Conservation (phyloP, 805 yeast species). For the Nakazawaea laoshanensis region DNA sequence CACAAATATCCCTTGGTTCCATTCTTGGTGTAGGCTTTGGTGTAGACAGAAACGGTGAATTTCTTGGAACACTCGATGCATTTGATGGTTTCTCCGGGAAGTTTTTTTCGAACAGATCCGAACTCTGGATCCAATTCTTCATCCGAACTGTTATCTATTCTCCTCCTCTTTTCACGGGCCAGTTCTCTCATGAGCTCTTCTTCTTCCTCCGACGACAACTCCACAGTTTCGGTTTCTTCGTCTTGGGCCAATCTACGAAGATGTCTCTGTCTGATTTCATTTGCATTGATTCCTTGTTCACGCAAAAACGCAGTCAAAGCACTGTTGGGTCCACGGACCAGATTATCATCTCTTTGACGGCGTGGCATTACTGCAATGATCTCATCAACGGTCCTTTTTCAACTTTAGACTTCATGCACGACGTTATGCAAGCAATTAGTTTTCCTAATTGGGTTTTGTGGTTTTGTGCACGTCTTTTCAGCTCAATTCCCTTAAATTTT, state of each 20-base stretch:
- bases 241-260: constrained; percentile 22
- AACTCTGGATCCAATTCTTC: constrained; percentile 24
- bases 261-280: constrained; percentile 48
- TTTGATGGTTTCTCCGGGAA: constrained; percentile 42
- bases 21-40: constrained; percentile 34
- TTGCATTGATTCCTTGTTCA: constrained; percentile 85
- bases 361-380: background rate
- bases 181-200: constrained; percentile 23
- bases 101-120: constrained; percentile 14
- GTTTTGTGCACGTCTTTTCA: too few relatives aligned
- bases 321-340: constrained; percentile 59
- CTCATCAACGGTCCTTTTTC: too few relatives aligned
- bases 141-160: constrained; percentile 21
- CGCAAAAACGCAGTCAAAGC: constrained; percentile 85
- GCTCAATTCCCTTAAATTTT: too few relatives aligned
- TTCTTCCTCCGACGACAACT: constrained; percentile 13
- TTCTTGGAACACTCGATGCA: constrained; percentile 57
- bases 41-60: constrained; percentile 60
- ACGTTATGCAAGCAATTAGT: too few relatives aligned
- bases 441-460: too few relatives aligned
- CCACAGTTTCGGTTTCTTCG: constrained; percentile 14
- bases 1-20: constrained; percentile 59
- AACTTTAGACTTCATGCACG: too few relatives aligned
- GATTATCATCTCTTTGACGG: constrained; percentile 3
- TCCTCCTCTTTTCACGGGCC: constrained; percentile 29